A percentile compares a stretch with the other conserved stretches of the same genome.
These are phyloP conservation scores for Fusarium transvaalense DNA, from an alignment of 2,329 filamentous ascomycete genomes.

Conservation along the genomic window DNA sequence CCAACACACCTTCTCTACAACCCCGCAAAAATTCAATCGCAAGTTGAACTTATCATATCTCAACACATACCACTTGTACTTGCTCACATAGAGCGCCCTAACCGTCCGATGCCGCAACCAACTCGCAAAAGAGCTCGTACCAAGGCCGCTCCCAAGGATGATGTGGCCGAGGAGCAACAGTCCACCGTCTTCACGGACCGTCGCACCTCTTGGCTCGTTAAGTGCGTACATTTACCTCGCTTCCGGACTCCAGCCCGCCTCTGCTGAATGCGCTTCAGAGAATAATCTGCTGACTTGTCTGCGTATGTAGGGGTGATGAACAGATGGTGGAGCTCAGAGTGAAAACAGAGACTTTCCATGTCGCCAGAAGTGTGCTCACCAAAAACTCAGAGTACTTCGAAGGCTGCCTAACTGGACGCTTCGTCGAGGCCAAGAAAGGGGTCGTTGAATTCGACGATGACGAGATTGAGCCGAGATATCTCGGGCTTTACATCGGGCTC, in stretches of 20 bases:
- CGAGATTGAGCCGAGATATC: constrained; percentile 52
- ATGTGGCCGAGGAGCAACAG: constrained; percentile 40
- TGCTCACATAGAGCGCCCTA: neutral
- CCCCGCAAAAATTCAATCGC: neutral
- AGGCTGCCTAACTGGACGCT: constrained; percentile 47
- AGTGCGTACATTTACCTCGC: constrained; percentile 44
- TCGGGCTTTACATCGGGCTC: constrained; percentile 53
- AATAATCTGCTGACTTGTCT: constrained; percentile 8
- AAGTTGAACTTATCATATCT: neutral
- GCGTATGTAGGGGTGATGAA: constrained; percentile 47
- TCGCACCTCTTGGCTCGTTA: constrained; percentile 53
- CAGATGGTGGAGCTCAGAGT: constrained; percentile 49
- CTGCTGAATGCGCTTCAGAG: neutral
- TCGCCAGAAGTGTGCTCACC: constrained; percentile 50
- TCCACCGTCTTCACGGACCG: constrained; percentile 48
- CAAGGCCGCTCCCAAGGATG: constrained; percentile 24
- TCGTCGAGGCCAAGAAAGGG: constrained; percentile 47
- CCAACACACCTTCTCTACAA: neutral
- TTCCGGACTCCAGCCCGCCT: neutral
- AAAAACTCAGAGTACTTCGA: constrained; percentile 54
- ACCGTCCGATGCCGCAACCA: constrained; percentile 28
- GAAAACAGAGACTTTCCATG: constrained; percentile 49
- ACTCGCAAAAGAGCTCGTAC: constrained; percentile 39
- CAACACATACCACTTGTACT: neutral
- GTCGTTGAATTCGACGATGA: constrained; percentile 45